A percentile compares a stretch with the other conserved stretches of the same genome.
Evolutionary conservation across 179 eudicot species (phyloP).

Genomic region (Beta macrorhiza): DNA sequence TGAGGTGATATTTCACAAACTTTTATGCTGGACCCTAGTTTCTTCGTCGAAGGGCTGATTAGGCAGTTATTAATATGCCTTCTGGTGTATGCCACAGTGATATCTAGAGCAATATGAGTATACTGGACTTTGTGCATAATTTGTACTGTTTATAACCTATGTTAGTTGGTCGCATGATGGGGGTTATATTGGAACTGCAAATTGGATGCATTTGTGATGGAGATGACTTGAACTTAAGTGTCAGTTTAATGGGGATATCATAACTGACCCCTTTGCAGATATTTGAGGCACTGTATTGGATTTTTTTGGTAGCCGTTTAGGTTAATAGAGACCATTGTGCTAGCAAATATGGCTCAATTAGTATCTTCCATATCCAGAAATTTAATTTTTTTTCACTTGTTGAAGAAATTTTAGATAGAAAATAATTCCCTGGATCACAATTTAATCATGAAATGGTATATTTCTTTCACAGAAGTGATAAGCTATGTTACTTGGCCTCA

Average conservation of each 20-base stretch:
- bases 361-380: neutral
- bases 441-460: neutral
- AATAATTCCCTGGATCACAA: neutral
- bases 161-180: neutral
- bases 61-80: neutral
- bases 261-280: neutral
- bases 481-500: too few relatives aligned
- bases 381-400: neutral
- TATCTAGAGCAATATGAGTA: neutral
- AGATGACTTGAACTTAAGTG: neutral
- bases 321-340: neutral
- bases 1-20: neutral
- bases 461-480: neutral
- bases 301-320: neutral
- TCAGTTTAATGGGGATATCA: neutral
- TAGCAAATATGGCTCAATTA: constrained; percentile 3
- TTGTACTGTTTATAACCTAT: neutral
- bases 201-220: neutral
- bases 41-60: neutral
- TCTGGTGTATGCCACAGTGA: neutral
- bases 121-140: neutral
- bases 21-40: neutral
- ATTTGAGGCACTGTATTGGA: neutral
- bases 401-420: neutral
- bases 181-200: neutral